Base-by-base conservation (phyloP, 805 yeast species). In the Candida parachauliodes region DNA sequence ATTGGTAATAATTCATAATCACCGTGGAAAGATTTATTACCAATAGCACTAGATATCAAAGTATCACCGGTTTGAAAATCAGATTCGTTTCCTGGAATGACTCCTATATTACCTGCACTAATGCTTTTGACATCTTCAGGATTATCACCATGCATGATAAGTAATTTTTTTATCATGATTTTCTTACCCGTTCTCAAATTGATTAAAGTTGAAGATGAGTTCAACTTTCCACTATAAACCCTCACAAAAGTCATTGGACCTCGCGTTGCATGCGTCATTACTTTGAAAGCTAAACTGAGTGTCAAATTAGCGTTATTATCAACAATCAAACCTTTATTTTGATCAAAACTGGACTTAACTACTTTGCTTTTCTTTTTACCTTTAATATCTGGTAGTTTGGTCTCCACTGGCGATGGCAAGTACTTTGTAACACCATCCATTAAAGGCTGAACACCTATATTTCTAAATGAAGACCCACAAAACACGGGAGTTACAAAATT, bases 391-490 rank as follows among this genome's bases (percentile, higher is more conserved):
- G 95, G 93, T 2, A 72, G 47, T 1, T 55, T 54, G 1, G 72
- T 68, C 44, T 88, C 88, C 2, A 73, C 46, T 1, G 98, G 98
- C 1, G 88, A 79, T 0, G 98, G 98, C 12, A 93, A 62, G 50
- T 75, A 93, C 38, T 76, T 74, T 1, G 79, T 74, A 9, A 89
- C 74, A 0, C 94, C 89, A 59, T 91, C 97, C 60, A 93, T 61
- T 34, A 93, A 64, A 1, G 98, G 96, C 55, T 93, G 98, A 2
- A 93, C 95, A 18, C 98, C 98, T 32, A 91, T 84, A 56, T 91
- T 91, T 47, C 72, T 76, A 61, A 91, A 93, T 38, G 96, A 84
- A 2, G 97, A 85, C 9, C 98, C 98, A 59, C 97, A 88, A 25
- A 89, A 61, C 0, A 93, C 85, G 0, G 98, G 97, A 0, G 82